These are phyloP conservation scores for Aureobasidium subglaciale DNA, from an alignment of 2,329 filamentous ascomycete genomes.

Conservation along the genomic window DNA sequence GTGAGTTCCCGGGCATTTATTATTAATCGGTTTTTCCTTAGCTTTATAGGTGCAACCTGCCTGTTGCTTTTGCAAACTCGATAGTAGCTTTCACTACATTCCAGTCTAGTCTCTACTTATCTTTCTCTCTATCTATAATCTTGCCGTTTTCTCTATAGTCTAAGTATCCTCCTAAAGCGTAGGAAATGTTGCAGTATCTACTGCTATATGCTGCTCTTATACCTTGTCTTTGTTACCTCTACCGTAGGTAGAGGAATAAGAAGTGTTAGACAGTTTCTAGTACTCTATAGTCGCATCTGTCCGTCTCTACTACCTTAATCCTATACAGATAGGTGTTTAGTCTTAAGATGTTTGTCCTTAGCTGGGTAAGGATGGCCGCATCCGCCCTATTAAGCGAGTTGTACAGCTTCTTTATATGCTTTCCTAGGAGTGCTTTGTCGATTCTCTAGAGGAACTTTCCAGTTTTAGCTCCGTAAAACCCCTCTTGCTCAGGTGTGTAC, in stretches of 20 bases:
- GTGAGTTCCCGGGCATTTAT: neutral
- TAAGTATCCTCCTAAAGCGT: neutral
- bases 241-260: neutral
- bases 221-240: neutral
- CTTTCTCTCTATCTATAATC: neutral
- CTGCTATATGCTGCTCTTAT: neutral
- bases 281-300: neutral
- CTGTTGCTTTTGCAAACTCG: neutral
- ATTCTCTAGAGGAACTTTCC: neutral
- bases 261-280: neutral
- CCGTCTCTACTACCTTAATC: neutral
- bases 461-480: neutral
- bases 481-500: neutral
- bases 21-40: neutral
- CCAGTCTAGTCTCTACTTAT: neutral
- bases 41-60: neutral
- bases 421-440: neutral
- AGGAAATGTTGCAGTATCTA: neutral
- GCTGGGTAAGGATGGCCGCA: neutral
- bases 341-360: neutral
- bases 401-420: neutral
- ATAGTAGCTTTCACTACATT: neutral
- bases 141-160: neutral
- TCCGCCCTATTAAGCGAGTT: neutral
- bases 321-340: neutral